phyloP scores from a whole-genome alignment of 1,139 yeast genomes.

The Saccharomycopsis hybrid region DNA sequence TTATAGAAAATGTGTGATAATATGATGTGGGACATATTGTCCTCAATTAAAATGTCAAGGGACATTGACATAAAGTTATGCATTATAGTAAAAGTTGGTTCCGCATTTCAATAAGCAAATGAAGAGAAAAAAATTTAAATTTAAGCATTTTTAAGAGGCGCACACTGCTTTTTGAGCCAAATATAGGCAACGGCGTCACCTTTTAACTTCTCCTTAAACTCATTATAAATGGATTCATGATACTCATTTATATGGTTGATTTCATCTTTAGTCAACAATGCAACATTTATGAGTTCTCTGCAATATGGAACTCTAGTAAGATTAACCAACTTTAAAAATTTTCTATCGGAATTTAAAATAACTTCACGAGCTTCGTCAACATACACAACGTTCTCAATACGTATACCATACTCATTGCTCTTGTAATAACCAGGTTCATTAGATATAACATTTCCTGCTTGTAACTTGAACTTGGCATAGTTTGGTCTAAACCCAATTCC shows the following conservation, averaged over 20 bases:
- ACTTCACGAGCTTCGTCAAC: constrained; percentile 48
- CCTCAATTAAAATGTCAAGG: no score
- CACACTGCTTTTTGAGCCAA: constrained; percentile 77
- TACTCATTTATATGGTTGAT: constrained; percentile 61
- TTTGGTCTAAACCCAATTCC: constrained; percentile 70
- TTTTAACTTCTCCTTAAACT: constrained; percentile 41
- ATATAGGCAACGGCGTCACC: constrained; percentile 48
- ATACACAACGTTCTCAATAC: constrained; percentile 80
- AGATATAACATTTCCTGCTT: constrained; percentile 68
- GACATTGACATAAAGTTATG: no score
- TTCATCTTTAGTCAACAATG: constrained; percentile 57
- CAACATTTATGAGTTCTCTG: constrained; percentile 52
- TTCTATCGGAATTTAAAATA: constrained; percentile 28
- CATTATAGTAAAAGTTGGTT: no score
- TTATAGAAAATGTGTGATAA: no score
- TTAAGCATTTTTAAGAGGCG: constrained; percentile 25
- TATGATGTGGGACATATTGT: no score
- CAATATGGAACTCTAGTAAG: constrained; percentile 89
- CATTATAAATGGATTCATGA: constrained; percentile 56
- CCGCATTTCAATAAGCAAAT: no score
- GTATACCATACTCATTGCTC: constrained; percentile 87
- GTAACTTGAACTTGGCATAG: constrained; percentile 29
- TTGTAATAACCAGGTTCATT: constrained; percentile 97
- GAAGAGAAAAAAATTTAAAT: no score
- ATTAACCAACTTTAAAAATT: constrained; percentile 73